phyloP scores from a whole-genome alignment of 257 asterid genomes.

The Solanum corneliomulleri region DNA sequence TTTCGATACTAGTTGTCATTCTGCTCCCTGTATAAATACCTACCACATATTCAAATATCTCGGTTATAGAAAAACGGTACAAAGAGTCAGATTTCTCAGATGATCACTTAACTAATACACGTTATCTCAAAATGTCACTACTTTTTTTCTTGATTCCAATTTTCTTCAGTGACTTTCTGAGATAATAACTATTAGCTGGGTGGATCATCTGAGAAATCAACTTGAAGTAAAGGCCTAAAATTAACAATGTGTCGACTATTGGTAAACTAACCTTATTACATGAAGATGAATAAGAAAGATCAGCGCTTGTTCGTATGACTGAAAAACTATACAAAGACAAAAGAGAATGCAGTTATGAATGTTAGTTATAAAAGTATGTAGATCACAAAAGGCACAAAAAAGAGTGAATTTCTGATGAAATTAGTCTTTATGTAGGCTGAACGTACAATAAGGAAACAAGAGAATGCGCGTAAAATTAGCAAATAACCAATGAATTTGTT shows the following conservation, averaged over 20 bases:
- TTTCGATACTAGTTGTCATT: neutral
- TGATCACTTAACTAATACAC: neutral
- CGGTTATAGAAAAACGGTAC: neutral
- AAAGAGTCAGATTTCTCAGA: neutral
- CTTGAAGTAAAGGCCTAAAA: neutral
- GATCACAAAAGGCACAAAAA: neutral
- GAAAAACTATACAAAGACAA: neutral
- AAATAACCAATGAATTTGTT: neutral
- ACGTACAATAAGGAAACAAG: neutral
- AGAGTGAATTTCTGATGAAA: neutral
- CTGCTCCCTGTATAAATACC: neutral
- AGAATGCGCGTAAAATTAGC: neutral
- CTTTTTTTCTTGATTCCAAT: neutral
- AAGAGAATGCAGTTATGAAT: neutral
- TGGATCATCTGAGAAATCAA: too few species aligned
- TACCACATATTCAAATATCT: neutral
- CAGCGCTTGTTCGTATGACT: neutral
- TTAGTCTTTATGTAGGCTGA: neutral
- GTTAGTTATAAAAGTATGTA: neutral
- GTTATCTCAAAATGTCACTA: neutral
- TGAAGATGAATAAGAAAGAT: neutral
- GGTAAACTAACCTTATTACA: neutral
- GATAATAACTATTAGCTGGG: too few species aligned
- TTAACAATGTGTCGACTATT: neutral
- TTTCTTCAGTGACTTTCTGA: neutral